phyloP scores from a whole-genome alignment of 1,284 basidiomycete genomes.

The Ustilago nuda region DNA sequence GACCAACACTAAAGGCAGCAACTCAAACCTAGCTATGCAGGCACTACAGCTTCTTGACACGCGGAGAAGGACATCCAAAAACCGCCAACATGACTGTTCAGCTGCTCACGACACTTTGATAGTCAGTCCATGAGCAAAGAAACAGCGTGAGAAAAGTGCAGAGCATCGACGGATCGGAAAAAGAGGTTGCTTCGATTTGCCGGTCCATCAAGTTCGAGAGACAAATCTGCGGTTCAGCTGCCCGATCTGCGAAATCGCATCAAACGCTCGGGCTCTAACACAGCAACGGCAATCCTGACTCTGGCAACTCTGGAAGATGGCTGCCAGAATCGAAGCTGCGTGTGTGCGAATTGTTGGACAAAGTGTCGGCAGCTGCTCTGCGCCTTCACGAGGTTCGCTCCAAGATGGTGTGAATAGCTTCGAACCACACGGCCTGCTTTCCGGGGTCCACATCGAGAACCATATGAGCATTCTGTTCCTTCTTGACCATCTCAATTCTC shows the following conservation, averaged over 20 bases:
- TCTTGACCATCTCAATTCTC: background rate
- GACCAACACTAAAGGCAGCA: no score
- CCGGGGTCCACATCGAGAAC: background rate
- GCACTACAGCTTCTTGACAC: background rate
- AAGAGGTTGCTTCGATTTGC: background rate
- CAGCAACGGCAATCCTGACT: background rate
- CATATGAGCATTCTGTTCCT: background rate
- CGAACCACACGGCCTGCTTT: background rate
- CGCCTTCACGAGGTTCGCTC: background rate
- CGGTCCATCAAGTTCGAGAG: background rate
- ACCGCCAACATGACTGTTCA: background rate
- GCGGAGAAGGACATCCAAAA: background rate
- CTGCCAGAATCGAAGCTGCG: background rate
- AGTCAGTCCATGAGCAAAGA: no score
- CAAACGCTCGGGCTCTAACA: background rate
- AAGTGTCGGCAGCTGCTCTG: background rate
- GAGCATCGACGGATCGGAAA: background rate
- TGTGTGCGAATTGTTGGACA: background rate
- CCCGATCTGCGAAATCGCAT: background rate
- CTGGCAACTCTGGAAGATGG: background rate
- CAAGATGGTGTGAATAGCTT: background rate
- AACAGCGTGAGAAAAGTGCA: background rate
- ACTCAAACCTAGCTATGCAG: background rate
- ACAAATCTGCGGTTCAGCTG: background rate
- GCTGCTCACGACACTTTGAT: no score